These are phyloP conservation scores for Plantago ovata DNA, from an alignment of 257 asterid genomes.

Conservation along the genomic window DNA sequence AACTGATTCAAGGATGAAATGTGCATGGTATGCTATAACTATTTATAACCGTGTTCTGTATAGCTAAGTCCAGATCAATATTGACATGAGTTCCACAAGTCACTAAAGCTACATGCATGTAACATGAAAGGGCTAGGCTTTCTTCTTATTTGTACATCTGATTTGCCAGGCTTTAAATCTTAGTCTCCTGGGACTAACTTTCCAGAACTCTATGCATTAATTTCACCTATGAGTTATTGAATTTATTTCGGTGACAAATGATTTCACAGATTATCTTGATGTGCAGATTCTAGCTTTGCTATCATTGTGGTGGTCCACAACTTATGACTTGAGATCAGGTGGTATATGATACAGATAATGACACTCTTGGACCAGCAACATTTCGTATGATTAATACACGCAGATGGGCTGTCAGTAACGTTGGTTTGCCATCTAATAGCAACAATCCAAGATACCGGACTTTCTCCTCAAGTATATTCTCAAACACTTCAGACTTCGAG, in stretches of 20 bases:
- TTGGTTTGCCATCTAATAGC: constrained; percentile 51
- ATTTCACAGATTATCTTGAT: constrained; percentile 8
- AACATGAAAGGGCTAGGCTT: no score
- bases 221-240: no score
- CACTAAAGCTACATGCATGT: no score
- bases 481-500: constrained; percentile 38
- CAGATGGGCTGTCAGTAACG: constrained; percentile 85
- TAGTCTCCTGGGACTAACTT: no score
- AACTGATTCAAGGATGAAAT: not conserved
- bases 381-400: constrained; percentile 34
- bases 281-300: constrained; percentile 65
- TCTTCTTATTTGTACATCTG: no score
- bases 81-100: not conserved
- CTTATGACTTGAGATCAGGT: constrained; percentile 35
- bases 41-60: not conserved
- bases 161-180: no score
- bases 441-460: constrained; percentile 31
- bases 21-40: not conserved
- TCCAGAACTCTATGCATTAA: no score
- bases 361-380: constrained; percentile 65
- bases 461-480: constrained; percentile 23
- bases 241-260: not conserved
- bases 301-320: constrained; percentile 67
- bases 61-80: not conserved
- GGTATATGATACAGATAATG: constrained; percentile 46